These are phyloP conservation scores for Lachnellula hyalina DNA, from an alignment of 2,329 filamentous ascomycete genomes.

Conservation along the genomic window DNA sequence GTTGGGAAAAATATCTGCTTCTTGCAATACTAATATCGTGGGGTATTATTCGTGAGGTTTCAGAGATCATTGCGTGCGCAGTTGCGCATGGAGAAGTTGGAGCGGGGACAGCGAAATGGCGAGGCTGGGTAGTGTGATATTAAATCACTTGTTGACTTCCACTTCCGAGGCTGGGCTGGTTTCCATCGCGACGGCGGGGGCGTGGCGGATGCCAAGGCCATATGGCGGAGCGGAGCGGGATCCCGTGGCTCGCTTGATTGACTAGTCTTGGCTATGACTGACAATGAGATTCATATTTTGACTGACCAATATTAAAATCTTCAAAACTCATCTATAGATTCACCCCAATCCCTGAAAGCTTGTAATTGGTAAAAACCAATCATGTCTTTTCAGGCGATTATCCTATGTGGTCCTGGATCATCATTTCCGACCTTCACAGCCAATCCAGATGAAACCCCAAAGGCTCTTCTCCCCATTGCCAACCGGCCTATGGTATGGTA, in stretches of 20 bases:
- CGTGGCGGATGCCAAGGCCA: constrained; percentile 1
- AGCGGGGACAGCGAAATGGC: background rate
- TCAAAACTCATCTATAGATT: background rate
- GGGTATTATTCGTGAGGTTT: background rate
- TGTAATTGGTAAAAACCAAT: background rate
- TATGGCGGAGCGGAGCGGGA: background rate
- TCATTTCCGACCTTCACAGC: constrained; percentile 80
- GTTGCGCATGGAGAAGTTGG: background rate
- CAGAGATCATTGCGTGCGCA: constrained; percentile 12
- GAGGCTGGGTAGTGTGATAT: constrained; percentile 9
- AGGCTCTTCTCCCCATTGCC: constrained; percentile 75
- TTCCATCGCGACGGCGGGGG: constrained; percentile 4
- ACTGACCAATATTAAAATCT: background rate
- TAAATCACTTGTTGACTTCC: constrained; percentile 6
- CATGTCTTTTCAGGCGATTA: constrained; percentile 70
- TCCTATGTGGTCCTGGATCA: constrained; percentile 76
- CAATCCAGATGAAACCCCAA: constrained; percentile 73
- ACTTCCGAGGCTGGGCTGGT: background rate
- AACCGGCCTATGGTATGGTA: constrained; percentile 91
- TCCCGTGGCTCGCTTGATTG: constrained; percentile 5
- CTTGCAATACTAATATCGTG: constrained; percentile 7
- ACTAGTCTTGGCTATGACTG: constrained; percentile 9
- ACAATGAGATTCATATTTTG: background rate
- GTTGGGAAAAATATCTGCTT: constrained; percentile 16
- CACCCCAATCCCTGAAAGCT: background rate